phyloP scores from a whole-genome alignment of 2,329 filamentous ascomycete genomes.

The Alternaria ventricosa region DNA sequence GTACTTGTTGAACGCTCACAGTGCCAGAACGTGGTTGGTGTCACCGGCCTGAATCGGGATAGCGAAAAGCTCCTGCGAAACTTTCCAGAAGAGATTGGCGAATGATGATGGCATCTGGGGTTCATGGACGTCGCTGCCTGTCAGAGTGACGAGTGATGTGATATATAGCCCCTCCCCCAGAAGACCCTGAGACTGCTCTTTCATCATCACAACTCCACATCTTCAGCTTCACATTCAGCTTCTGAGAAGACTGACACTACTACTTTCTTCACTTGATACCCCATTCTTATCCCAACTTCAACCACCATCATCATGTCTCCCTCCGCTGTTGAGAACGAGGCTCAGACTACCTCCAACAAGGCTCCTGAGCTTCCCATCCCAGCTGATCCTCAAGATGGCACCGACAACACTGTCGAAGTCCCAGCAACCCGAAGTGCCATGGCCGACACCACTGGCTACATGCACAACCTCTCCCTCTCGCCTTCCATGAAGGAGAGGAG shows the following conservation, averaged over 20 bases:
- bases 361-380: conserved; percentile 42
- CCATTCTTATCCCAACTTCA: conserved; percentile 2
- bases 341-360: conserved; percentile 33
- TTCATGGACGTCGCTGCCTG: conserved; percentile 3
- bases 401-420: conserved; percentile 66
- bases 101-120: conserved; percentile 31
- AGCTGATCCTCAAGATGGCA: conserved; percentile 44
- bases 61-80: conserved; percentile 19
- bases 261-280: conserved; percentile 10
- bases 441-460: conserved; percentile 71
- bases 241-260: conserved; percentile 9
- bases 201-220: conserved; percentile 9
- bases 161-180: conserved; percentile 36
- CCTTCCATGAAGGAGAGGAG: conserved; percentile 73
- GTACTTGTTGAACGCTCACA: conserved; percentile 32
- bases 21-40: conserved; percentile 10
- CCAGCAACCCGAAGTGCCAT: conserved; percentile 72
- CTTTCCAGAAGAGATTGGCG: conserved; percentile 22
- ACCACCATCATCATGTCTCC: conserved; percentile 49
- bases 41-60: conserved; percentile 32
- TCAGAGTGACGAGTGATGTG: conserved; percentile 10
- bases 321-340: conserved; percentile 62
- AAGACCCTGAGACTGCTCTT: conserved; percentile 21
- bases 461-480: conserved; percentile 73
- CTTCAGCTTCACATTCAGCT: conserved; percentile 4